phyloP scores from a whole-genome alignment of 345 rosid species.

The Lumnitzera littorea region DNA sequence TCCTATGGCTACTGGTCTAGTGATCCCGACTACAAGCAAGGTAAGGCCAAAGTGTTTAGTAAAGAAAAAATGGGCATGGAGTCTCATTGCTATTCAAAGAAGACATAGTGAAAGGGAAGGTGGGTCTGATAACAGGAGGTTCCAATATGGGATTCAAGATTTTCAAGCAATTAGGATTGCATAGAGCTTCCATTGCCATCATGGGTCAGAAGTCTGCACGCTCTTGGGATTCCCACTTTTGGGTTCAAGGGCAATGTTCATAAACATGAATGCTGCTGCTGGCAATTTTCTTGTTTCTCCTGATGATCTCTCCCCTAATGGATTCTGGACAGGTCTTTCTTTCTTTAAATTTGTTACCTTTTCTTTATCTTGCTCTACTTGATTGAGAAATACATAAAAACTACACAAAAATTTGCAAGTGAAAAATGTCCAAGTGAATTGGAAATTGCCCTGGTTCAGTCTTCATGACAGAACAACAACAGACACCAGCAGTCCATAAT shows the following conservation, averaged over 20 bases:
- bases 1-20: too few species aligned
- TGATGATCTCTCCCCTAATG: conserved; percentile 80
- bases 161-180: conserved; percentile 54
- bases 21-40: too few species aligned
- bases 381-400: too few species aligned
- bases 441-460: too few species aligned
- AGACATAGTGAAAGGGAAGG: conserved; percentile 45
- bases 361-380: too few species aligned
- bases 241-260: conserved; percentile 84
- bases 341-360: too few species aligned
- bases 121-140: conserved; percentile 68
- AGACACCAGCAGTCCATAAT: too few species aligned
- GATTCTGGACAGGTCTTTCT: conserved; percentile 62
- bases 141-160: conserved; percentile 86
- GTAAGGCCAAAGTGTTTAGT: too few species aligned
- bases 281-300: conserved; percentile 71
- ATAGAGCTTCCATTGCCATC: conserved; percentile 70
- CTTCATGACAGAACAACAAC: too few species aligned
- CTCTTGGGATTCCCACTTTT: conserved; percentile 61
- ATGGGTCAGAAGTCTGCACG: conserved; percentile 71
- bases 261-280: conserved; percentile 71
- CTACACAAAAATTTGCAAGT: too few species aligned
- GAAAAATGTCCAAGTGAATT: too few species aligned
- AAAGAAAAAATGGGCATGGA: conserved; percentile 23
- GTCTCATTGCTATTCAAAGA: conserved; percentile 50